Percentiles rank a stretch among this genome's conserved stretches.
phyloP scores from a whole-genome alignment of 2,329 filamentous ascomycete species.

The Shiraia sp. region DNA sequence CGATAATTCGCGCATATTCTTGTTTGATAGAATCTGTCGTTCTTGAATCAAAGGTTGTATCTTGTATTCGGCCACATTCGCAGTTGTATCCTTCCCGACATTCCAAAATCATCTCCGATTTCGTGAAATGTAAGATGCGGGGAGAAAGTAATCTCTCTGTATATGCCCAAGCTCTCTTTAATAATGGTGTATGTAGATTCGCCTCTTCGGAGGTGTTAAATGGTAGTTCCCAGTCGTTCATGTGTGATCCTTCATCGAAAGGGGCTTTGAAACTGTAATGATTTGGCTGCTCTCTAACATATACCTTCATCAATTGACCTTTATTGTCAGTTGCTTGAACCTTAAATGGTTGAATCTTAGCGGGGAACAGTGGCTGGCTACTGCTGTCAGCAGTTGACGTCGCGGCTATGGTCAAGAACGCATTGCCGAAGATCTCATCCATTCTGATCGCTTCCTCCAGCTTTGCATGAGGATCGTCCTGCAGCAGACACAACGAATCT shows the following conservation, averaged over 20 bases:
- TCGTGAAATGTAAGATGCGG: slow-evolving; percentile 39
- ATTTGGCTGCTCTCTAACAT: slow-evolving; percentile 40
- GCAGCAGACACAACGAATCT: slow-evolving; percentile 39
- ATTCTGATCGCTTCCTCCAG: slow-evolving; percentile 31
- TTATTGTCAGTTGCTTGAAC: slow-evolving; percentile 39
- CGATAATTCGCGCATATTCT: slow-evolving; percentile 32
- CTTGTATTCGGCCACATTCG: slow-evolving; percentile 41
- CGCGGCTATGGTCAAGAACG: slow-evolving; percentile 40
- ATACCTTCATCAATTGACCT: slow-evolving; percentile 35
- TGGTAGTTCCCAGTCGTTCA: slow-evolving; percentile 42
- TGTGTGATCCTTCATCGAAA: slow-evolving; percentile 37
- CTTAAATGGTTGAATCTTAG: slow-evolving; percentile 32
- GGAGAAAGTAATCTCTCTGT: slow-evolving; percentile 36
- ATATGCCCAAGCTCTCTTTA: slow-evolving; percentile 41
- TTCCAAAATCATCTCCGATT: slow-evolving; percentile 42
- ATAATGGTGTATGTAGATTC: slow-evolving; percentile 35
- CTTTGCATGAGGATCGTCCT: slow-evolving; percentile 35
- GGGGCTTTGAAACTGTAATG: slow-evolving; percentile 44
- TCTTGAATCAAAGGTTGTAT: slow-evolving; percentile 34
- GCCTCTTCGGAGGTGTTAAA: slow-evolving; percentile 37
- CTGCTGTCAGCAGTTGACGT: slow-evolving; percentile 36
- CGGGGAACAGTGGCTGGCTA: slow-evolving; percentile 29
- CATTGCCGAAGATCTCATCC: slow-evolving; percentile 36
- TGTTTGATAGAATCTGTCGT: slow-evolving; percentile 41
- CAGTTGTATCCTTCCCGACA: slow-evolving; percentile 43